A percentile compares a stretch with the other conserved stretches of the same genome.
Evolutionary conservation across 73 alveolate species (phyloP).

Genomic region (Paramecium primaurelia): DNA sequence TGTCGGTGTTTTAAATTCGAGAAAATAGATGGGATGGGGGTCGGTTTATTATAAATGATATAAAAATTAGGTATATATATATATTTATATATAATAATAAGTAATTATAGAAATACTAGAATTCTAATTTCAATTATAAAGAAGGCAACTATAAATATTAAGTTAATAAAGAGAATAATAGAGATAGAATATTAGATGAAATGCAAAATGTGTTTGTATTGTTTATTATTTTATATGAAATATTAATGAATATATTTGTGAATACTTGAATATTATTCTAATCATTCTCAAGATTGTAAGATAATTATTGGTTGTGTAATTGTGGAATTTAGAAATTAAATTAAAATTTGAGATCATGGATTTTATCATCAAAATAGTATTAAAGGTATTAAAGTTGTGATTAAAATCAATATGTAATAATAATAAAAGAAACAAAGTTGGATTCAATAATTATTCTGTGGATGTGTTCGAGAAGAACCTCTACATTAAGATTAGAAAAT

Average conservation of each 20-base stretch:
- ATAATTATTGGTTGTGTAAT: not conserved
- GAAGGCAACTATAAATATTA: too few relatives aligned
- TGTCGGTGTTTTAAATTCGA: not conserved
- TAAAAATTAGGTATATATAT: not conserved
- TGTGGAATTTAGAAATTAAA: not conserved
- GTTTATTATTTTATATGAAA: not conserved
- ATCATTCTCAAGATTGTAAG: not conserved
- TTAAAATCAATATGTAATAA: conserved; percentile 4
- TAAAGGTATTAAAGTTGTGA: not conserved
- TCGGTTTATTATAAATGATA: not conserved
- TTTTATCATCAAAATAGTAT: not conserved
- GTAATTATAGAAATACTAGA: not conserved
- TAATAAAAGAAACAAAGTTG: conserved; percentile 14
- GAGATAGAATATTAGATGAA: not conserved
- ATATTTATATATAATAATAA: not conserved
- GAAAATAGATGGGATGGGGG: not conserved
- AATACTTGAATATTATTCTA: not conserved
- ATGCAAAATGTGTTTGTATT: not conserved
- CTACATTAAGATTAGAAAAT: not conserved
- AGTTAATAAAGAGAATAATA: not conserved
- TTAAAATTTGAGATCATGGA: conserved; percentile 9
- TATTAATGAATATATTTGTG: not conserved
- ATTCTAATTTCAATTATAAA: not conserved
- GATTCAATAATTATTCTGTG: conserved; percentile 15
- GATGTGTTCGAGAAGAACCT: conserved; percentile 48